Evolutionary conservation across 2,329 filamentous ascomycete species (phyloP).

Genomic region (Scleromitrula shiraiana): DNA sequence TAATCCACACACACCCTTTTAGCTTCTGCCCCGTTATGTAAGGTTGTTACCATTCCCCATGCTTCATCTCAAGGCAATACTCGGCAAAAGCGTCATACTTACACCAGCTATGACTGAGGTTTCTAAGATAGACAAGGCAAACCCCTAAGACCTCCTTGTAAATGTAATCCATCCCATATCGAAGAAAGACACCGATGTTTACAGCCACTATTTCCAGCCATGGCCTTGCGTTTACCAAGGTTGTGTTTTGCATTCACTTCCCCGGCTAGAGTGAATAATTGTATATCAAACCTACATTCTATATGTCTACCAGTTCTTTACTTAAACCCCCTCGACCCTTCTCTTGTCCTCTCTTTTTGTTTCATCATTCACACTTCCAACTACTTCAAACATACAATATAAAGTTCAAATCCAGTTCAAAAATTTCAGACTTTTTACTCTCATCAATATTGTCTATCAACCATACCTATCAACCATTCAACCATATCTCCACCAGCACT

Average conservation of each 20-base stretch:
- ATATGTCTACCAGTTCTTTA: neutral
- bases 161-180: neutral
- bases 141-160: neutral
- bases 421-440: neutral
- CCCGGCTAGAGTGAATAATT: slow-evolving; percentile 2
- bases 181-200: slow-evolving; percentile 6
- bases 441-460: neutral
- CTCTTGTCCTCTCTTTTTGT: slow-evolving; percentile 2
- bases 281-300: neutral
- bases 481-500: neutral
- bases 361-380: slow-evolving; percentile 4
- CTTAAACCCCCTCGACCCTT: slow-evolving; percentile 3
- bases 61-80: neutral
- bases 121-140: neutral
- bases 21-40: neutral
- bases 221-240: slow-evolving; percentile 1
- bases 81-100: neutral
- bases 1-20: neutral
- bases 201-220: slow-evolving; percentile 6
- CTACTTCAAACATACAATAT: slow-evolving; percentile 5
- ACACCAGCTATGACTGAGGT: no score
- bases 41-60: slow-evolving; percentile 2
- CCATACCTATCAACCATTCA: neutral
- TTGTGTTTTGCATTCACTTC: slow-evolving; percentile 8
- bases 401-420: slow-evolving; percentile 4